A percentile compares a stretch with the other conserved stretches of the same genome.
Conservation (phyloP, 2,329 filamentous ascomycete genomes). For the Xylariaceae sp. region DNA sequence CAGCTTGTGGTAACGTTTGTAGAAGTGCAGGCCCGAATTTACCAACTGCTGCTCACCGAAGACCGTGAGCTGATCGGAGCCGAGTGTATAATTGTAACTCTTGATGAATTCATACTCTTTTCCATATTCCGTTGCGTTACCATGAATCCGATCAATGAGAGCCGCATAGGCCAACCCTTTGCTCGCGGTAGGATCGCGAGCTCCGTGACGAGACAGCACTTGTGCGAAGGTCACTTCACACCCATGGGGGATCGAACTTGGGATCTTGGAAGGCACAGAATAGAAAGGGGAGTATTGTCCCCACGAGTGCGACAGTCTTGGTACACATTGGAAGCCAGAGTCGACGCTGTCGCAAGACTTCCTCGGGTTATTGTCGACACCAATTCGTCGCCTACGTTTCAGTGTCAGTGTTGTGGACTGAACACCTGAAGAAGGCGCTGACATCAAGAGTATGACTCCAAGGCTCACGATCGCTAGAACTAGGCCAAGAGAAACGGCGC, state of each 20-base stretch:
- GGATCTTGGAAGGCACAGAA: constrained; percentile 64
- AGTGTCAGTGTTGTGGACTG: no score
- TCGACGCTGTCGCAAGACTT: constrained; percentile 49
- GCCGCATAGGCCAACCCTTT: constrained; percentile 63
- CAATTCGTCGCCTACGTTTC: no score
- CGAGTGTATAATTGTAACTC: constrained; percentile 67
- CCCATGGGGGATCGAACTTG: constrained; percentile 54
- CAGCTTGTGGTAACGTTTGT: constrained; percentile 65
- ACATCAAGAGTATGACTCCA: constrained; percentile 22
- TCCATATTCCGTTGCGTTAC: constrained; percentile 51
- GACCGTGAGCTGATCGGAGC: constrained; percentile 62
- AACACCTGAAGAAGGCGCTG: constrained; percentile 7
- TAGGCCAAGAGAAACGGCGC: constrained; percentile 17
- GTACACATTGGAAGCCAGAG: constrained; percentile 59
- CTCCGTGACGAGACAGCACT: constrained; percentile 79
- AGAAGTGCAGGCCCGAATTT: constrained; percentile 74
- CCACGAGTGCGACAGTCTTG: constrained; percentile 65
- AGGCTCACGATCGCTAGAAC: constrained; percentile 20
- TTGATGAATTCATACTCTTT: constrained; percentile 65
- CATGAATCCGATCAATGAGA: constrained; percentile 64
- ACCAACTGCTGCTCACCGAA: constrained; percentile 69
- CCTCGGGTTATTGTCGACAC: constrained; percentile 3
- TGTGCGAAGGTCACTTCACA: constrained; percentile 78
- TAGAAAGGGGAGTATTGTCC: constrained; percentile 88
- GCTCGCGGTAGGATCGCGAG: constrained; percentile 69